phyloP scores from a whole-genome alignment of 1,284 basidiomycete species.

The Rhodotorula sp. region DNA sequence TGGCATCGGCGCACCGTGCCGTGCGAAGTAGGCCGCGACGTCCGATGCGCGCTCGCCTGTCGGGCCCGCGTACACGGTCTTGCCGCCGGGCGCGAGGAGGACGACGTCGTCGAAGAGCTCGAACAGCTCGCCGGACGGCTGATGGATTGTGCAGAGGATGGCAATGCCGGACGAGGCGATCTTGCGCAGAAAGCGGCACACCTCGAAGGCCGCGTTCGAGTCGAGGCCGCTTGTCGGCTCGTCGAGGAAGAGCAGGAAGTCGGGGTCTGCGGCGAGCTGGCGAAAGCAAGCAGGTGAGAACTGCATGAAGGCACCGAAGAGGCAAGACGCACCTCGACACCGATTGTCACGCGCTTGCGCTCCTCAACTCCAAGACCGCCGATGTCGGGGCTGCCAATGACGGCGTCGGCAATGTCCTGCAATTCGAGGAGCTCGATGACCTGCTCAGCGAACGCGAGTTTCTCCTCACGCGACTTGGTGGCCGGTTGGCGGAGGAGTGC shows the following conservation, averaged over 20 bases:
- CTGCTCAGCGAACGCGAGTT: constrained; percentile 57
- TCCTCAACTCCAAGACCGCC: constrained; percentile 58
- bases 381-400: constrained; percentile 56
- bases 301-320: background rate
- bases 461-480: constrained; percentile 54
- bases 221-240: constrained; percentile 42
- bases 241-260: constrained; percentile 51
- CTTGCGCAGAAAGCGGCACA: constrained; percentile 50
- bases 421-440: constrained; percentile 58
- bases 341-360: constrained; percentile 62
- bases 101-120: constrained; percentile 44
- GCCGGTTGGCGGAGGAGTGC: constrained; percentile 61
- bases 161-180: constrained; percentile 50
- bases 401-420: constrained; percentile 56
- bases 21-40: constrained; percentile 56
- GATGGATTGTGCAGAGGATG: constrained; percentile 52
- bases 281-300: background rate
- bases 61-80: constrained; percentile 40
- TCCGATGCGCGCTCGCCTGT: constrained; percentile 52
- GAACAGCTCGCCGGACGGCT: constrained; percentile 47
- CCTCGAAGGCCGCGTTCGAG: constrained; percentile 46
- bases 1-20: constrained; percentile 52
- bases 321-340: constrained; percentile 54
- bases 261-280: constrained; percentile 56
- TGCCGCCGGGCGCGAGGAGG: constrained; percentile 40